These are phyloP conservation scores for Mortierella antarctica DNA, from an alignment of 192 early-diverging fungal species.

Conservation along the genomic window DNA sequence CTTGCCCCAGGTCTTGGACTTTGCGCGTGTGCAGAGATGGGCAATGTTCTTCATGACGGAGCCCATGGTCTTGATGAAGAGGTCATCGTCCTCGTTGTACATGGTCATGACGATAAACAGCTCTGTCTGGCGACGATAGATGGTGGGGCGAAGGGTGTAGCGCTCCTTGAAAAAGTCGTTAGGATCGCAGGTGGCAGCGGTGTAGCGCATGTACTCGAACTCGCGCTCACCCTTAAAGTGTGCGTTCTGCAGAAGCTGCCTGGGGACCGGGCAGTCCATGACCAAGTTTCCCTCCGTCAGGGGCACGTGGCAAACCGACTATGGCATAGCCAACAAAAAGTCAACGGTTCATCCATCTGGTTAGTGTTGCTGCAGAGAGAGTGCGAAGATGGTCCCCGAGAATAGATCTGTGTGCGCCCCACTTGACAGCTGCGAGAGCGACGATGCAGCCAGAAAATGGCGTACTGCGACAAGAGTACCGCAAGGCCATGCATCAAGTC, in stretches of 20 bases:
- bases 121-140: constrained; percentile 65
- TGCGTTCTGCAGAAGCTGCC: constrained; percentile 64
- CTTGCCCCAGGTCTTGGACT: constrained; percentile 81
- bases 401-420: not conserved
- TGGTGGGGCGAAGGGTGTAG: constrained; percentile 69
- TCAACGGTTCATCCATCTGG: too few species aligned
- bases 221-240: constrained; percentile 66
- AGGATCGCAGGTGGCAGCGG: constrained; percentile 77
- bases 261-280: constrained; percentile 75
- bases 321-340: not conserved
- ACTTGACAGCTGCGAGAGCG: not conserved
- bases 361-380: not conserved
- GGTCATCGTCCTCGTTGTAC: constrained; percentile 82
- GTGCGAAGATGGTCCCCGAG: not conserved
- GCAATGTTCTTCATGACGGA: constrained; percentile 92
- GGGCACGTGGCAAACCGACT: constrained; percentile 58
- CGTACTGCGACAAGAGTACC: too few species aligned
- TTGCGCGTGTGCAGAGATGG: constrained; percentile 82
- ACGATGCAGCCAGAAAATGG: too few species aligned
- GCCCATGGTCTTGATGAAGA: constrained; percentile 90
- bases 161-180: constrained; percentile 66
- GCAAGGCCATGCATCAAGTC: too few species aligned
- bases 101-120: constrained; percentile 76
- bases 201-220: constrained; percentile 82
- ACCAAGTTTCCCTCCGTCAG: constrained; percentile 77